Percentiles rank a stretch among this genome's conserved stretches.
phyloP scores from a whole-genome alignment of 345 rosid genomes.

The Stellera chamaejasme region DNA sequence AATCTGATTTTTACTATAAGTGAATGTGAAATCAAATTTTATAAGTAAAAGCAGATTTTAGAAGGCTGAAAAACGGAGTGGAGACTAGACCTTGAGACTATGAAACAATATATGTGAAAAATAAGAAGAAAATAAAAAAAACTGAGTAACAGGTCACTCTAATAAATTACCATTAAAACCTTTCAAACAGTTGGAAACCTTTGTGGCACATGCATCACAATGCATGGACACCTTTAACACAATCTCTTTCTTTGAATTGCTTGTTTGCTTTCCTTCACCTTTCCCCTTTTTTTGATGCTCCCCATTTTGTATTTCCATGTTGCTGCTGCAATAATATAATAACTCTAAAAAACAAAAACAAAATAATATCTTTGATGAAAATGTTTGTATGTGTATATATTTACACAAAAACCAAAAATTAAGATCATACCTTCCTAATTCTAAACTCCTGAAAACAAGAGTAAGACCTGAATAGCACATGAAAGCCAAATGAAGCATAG shows the following conservation, averaged over 20 bases:
- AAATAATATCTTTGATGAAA: too few relatives aligned
- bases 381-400: too few relatives aligned
- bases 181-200: slow-evolving; percentile 38
- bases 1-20: background rate
- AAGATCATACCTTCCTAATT: too few relatives aligned
- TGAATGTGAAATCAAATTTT: background rate
- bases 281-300: background rate
- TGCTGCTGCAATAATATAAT: background rate
- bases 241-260: slow-evolving; percentile 25
- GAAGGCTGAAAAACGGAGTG: background rate
- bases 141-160: background rate
- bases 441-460: too few relatives aligned
- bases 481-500: too few relatives aligned
- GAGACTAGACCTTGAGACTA: background rate
- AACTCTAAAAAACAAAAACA: too few relatives aligned
- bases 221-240: slow-evolving; percentile 59
- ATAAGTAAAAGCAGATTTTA: background rate
- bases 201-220: slow-evolving; percentile 52
- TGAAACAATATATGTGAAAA: background rate
- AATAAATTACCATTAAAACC: slow-evolving; percentile 40
- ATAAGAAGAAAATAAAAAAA: background rate
- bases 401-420: too few relatives aligned
- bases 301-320: background rate
- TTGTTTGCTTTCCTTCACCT: background rate
- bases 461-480: too few relatives aligned